Percentiles rank a stretch among this genome's conserved stretches.
Evolutionary conservation across 1,284 basidiomycete genomes (phyloP).

Genomic region (Sphagnurus paluster): DNA sequence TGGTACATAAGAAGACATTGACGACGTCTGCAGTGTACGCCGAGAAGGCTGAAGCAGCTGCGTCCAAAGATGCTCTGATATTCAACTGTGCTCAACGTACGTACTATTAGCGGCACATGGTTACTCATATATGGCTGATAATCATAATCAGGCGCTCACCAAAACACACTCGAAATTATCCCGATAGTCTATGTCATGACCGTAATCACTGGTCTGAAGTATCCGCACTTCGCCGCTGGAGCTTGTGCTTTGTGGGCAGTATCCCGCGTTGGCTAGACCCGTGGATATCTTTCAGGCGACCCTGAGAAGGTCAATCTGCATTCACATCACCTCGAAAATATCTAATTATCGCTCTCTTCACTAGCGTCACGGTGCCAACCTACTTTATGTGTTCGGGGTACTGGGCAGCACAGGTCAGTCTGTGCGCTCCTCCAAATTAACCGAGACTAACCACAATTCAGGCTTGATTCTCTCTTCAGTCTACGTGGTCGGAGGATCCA

Average conservation of each 20-base stretch:
- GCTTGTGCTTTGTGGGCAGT: constrained; percentile 55
- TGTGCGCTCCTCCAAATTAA: neutral
- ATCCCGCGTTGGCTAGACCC: constrained; percentile 60
- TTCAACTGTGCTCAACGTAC: constrained; percentile 56
- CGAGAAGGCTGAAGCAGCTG: constrained; percentile 36
- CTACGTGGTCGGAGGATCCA: constrained; percentile 7
- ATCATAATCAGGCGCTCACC: constrained; percentile 65
- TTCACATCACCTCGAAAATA: neutral
- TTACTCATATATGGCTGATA: neutral
- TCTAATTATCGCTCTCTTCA: neutral
- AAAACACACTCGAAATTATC: constrained; percentile 68
- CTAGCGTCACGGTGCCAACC: constrained; percentile 21
- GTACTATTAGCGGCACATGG: constrained; percentile 6
- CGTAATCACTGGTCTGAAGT: constrained; percentile 54
- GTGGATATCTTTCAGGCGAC: constrained; percentile 54
- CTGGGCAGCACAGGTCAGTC: neutral
- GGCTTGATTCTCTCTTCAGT: constrained; percentile 11
- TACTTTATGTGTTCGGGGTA: constrained; percentile 1
- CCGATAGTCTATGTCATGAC: constrained; percentile 48
- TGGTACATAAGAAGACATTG: constrained; percentile 5
- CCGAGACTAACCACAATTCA: neutral
- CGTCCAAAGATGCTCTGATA: constrained; percentile 27
- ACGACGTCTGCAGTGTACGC: constrained; percentile 38
- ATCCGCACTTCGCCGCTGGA: constrained; percentile 56
- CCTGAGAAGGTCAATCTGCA: constrained; percentile 34